These are phyloP conservation scores for Trametes gibbosa DNA, from an alignment of 768 basidiomycete genomes.

Conservation along the genomic window DNA sequence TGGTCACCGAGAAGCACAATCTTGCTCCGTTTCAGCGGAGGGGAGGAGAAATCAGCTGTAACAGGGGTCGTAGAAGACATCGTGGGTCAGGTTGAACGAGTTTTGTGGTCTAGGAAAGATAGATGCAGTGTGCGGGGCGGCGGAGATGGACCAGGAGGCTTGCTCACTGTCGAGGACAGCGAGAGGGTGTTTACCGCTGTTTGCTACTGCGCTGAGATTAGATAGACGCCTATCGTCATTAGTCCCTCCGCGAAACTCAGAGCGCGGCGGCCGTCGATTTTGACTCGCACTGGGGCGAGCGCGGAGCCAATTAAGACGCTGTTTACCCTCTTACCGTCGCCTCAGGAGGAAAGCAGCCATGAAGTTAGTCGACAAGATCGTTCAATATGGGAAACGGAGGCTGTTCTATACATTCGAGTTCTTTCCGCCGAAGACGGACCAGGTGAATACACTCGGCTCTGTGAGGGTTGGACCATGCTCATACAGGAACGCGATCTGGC, in stretches of 20 bases:
- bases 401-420: conserved; percentile 96
- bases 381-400: conserved; percentile 36
- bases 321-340: background rate
- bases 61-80: conserved; percentile 57
- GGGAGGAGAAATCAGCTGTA: conserved; percentile 81
- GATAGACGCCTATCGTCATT: conserved; percentile 6
- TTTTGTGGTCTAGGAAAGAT: background rate
- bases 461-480: background rate
- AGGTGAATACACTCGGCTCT: conserved; percentile 42
- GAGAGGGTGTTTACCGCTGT: conserved; percentile 14
- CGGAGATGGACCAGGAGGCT: background rate
- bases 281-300: conserved; percentile 6
- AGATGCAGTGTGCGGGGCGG: background rate
- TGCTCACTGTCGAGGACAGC: conserved; percentile 19
- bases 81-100: conserved; percentile 25
- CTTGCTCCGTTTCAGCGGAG: conserved; percentile 92
- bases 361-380: conserved; percentile 76
- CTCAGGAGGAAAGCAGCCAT: conserved; percentile 33
- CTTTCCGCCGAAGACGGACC: conserved; percentile 93
- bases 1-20: conserved; percentile 96
- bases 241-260: background rate
- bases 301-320: background rate
- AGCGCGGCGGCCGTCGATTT: conserved; percentile 5
- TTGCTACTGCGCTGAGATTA: conserved; percentile 14
- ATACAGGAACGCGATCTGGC: conserved; percentile 11